Evolutionary conservation across 306 rosid genomes (phyloP), one percentile per base, ranked within the genome.

Genomic region (Vigna radiata): DNA sequence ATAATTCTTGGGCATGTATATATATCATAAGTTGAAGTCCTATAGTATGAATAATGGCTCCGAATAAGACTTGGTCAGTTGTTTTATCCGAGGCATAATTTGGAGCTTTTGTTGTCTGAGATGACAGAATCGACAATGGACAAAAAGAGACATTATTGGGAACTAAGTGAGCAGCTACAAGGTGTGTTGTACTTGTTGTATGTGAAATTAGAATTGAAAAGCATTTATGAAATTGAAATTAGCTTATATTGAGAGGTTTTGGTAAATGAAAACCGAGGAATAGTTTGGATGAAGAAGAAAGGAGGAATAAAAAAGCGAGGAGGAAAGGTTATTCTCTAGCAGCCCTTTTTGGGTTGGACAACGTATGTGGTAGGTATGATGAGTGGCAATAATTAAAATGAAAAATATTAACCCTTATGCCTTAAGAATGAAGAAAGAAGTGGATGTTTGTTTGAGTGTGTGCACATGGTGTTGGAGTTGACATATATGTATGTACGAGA

Each of bases 401-500:
- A 52, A 70, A 29, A 79, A 21, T 33, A 4, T 44, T 11, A 46
- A 47, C 15, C 50, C 27, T 3, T 16, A 18, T 56, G 3, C 46
- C 8, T 33, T 7, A 36, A 23, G 13, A 19, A 37, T 21, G 46
- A 61, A 56, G 53, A 37, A 55, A 18, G 2, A 5, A 44, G 46
- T 70, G 9, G 14, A 46, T 39, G 43, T 50, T 52, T 50, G 67
- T 65, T 72, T 63, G 5, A 37, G 41, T 27, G 41, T 66, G 52
- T 66, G 52, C 58, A 39, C 60, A 62, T 72, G 74, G 23, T 79
- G 46, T 61, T 62, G 78, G 68, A 25, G 37, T 10, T 39, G 83
- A 72, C 54, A 70, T 14, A 36, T 14, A 16, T 11, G 48, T 18
- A 52, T 63, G 73, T 52, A 52, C 27, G 29, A 12, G 18, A 25